Base-by-base conservation (phyloP, 805 yeast species). In the Yamadazyma laniorum region DNA sequence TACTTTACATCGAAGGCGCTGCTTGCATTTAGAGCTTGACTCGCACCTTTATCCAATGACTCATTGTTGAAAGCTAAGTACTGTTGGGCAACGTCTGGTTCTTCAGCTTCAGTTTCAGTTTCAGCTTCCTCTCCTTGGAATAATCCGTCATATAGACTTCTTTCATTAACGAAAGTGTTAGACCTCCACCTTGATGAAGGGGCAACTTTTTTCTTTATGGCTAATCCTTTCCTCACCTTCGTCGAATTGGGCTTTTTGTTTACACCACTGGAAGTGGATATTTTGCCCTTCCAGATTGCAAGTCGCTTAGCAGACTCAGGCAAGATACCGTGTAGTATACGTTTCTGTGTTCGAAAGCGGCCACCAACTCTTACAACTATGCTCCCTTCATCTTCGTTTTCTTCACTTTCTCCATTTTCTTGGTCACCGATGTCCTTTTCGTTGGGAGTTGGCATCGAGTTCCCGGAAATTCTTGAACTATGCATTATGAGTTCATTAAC, bases 251-350 rank as follows among this genome's bases (percentile, higher is more conserved):
- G 27, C 18, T 31, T 21, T 27, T 32, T 38, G 25, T 8, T 35
- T n/a, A n/a, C n/a, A n/a, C n/a, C n/a, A 12, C 21, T 40, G 25
- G 26, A 18, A 4, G 34, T 14, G 25, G 29, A 13, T 40, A 44
- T 25, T 28, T 47, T 18, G 44, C 40, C 39, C 29, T 53, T 53
- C 32, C 52, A 63, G 11, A 56, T 44, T 5, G 47, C 51, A 6
- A 64, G 46, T 16, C 68, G 41, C 39, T 60, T 65, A 4, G 69
- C 65, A 3, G 71, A 66, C 36, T 65, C 72, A 0, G 73, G 73
- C 11, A 66, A 48, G 1, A 59, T 63, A 0, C 73, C 73, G 21
- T 55, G 42, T 5, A 67, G 47, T 8, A 64, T 55, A 27, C 52
- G 55, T 31, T 53, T 61, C 30, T 61, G 61, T 38, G 53, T 63